Percentiles rank a stretch among this genome's conserved stretches.
These are phyloP conservation scores for Pleoardoris graminearum DNA, from an alignment of 2,329 filamentous ascomycete genomes.

Conservation along the genomic window DNA sequence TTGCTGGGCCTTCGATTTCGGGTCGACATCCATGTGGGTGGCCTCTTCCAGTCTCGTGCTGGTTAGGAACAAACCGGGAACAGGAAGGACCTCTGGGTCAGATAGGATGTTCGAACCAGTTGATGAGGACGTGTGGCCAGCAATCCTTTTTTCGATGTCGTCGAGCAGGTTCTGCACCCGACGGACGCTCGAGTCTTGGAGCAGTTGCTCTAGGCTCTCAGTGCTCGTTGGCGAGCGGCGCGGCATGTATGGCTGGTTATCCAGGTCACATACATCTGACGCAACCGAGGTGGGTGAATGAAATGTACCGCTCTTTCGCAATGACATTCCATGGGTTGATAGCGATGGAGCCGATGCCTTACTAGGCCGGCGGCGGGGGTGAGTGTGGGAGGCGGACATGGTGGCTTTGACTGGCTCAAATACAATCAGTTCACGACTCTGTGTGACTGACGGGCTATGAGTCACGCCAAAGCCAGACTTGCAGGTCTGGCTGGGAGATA, in stretches of 20 bases:
- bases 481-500: slow-evolving; percentile 6
- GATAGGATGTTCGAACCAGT: slow-evolving; percentile 47
- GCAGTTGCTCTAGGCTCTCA: slow-evolving; percentile 53
- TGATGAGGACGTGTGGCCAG: slow-evolving; percentile 39
- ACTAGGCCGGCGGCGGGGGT: slow-evolving; percentile 53
- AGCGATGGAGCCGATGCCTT: slow-evolving; percentile 41
- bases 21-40: slow-evolving; percentile 46
- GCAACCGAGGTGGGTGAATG: slow-evolving; percentile 47
- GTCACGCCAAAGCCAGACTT: slow-evolving; percentile 29
- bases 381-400: slow-evolving; percentile 45
- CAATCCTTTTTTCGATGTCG: slow-evolving; percentile 50
- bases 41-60: slow-evolving; percentile 39
- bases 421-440: slow-evolving; percentile 24
- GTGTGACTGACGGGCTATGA: slow-evolving; percentile 34
- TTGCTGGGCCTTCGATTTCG: slow-evolving; percentile 49
- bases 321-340: slow-evolving; percentile 48
- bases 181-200: slow-evolving; percentile 51
- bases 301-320: slow-evolving; percentile 56
- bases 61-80: slow-evolving; percentile 51
- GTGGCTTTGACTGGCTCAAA: slow-evolving; percentile 40
- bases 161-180: slow-evolving; percentile 50
- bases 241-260: slow-evolving; percentile 48
- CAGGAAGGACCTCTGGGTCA: slow-evolving; percentile 54
- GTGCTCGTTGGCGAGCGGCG: slow-evolving; percentile 54
- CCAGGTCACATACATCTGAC: slow-evolving; percentile 46